Percentiles rank a stretch among this genome's conserved stretches.
Evolutionary conservation across 495 filamentous ascomycete species (phyloP).

Genomic region (Amorphotheca resinae): DNA sequence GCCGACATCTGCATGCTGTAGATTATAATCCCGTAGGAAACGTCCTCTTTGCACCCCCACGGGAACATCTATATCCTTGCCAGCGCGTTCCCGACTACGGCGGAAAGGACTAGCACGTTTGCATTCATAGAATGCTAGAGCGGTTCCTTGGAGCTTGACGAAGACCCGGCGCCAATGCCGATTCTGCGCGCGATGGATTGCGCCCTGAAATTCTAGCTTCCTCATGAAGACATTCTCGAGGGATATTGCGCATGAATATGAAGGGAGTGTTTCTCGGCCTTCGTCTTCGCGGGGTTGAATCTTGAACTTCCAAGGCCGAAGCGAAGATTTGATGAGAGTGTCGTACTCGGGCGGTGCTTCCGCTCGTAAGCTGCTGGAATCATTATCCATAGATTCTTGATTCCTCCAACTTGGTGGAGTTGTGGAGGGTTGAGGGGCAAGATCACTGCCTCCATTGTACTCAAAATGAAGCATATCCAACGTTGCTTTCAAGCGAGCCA

Average conservation of each 20-base stretch:
- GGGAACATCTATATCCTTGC: slow-evolving; percentile 29
- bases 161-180: slow-evolving; percentile 44
- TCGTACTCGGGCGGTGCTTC: too few species aligned
- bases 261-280: slow-evolving; percentile 33
- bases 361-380: too few species aligned
- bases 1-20: slow-evolving; percentile 54
- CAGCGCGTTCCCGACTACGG: slow-evolving; percentile 18
- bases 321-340: too few species aligned
- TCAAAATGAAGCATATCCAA: too few species aligned
- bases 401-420: too few species aligned
- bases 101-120: slow-evolving; percentile 33
- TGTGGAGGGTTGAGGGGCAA: too few species aligned
- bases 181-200: slow-evolving; percentile 38
- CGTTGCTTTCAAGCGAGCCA: too few species aligned
- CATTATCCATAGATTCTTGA: too few species aligned
- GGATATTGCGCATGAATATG: slow-evolving; percentile 42
- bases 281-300: slow-evolving; percentile 31
- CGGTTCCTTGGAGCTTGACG: slow-evolving; percentile 46
- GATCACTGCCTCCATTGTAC: too few species aligned
- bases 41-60: slow-evolving; percentile 30
- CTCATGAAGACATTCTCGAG: slow-evolving; percentile 39
- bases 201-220: slow-evolving; percentile 46
- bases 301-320: too few species aligned
- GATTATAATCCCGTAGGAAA: slow-evolving; percentile 42
- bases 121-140: slow-evolving; percentile 42